phyloP scores from a whole-genome alignment of 371 early-diverging fungal species.

The Actinomucor elegans region DNA sequence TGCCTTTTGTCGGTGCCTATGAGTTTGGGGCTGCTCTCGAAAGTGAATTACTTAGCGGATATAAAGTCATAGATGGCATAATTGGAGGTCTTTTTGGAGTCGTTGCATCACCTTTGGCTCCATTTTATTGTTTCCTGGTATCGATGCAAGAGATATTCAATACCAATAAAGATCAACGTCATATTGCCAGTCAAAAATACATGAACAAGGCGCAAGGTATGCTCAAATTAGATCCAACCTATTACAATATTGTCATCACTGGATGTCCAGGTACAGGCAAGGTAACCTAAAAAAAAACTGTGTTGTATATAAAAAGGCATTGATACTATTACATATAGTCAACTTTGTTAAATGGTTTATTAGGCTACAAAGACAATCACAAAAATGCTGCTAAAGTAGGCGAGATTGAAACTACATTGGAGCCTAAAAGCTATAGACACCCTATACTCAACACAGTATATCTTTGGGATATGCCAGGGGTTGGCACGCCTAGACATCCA shows the following conservation, averaged over 20 bases:
- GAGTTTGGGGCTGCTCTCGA: conserved; percentile 24
- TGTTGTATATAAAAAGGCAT: no score
- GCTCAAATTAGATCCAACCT: conserved; percentile 12
- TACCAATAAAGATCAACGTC: conserved; percentile 4
- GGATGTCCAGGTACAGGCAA: conserved; percentile 38
- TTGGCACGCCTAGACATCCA: conserved; percentile 18
- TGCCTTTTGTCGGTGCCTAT: conserved; percentile 36
- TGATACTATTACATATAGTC: no score
- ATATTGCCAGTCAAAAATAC: conserved; percentile 20
- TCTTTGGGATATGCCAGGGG: conserved; percentile 38
- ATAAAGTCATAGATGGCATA: conserved; percentile 14
- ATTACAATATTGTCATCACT: conserved; percentile 27
- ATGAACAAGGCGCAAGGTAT: conserved; percentile 12
- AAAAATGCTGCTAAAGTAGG: conserved; percentile 23
- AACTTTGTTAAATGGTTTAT: conserved; percentile 27
- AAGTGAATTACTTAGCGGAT: conserved; percentile 21
- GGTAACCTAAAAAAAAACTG: conserved; percentile 13
- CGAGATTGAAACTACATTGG: conserved; percentile 22
- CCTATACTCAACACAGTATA: conserved; percentile 19
- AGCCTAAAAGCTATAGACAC: conserved; percentile 24
- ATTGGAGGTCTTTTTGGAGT: conserved; percentile 31
- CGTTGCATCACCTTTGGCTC: conserved; percentile 26
- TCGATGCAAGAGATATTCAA: conserved; percentile 22
- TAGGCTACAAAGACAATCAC: conserved; percentile 26
- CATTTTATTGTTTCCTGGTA: conserved; percentile 24